Base-by-base conservation (phyloP, 139 green algal genomes). In the Choricystis sp. region DNA sequence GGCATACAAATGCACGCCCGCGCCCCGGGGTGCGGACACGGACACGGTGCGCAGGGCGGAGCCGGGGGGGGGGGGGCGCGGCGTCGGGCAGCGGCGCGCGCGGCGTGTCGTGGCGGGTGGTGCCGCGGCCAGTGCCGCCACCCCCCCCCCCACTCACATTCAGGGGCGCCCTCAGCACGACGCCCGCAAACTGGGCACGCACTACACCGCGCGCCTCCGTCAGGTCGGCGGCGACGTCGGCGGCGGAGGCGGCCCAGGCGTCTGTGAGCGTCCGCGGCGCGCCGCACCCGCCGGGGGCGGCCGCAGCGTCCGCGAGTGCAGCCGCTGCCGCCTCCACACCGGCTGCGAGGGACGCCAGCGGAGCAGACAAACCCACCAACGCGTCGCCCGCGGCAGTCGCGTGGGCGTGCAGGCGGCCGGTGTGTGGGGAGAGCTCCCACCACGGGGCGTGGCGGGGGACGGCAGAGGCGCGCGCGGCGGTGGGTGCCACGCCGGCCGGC, bases 381-480 rank as follows among this genome's bases (percentile, higher is more conserved):
- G n/a, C 31, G 26, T 23, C 66, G 48, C 87, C 85, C 61, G 92
- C 83, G 14, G 59, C 26, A 0, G 68, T 63, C 3, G 72, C 56
- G 68, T 95, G 86, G 27, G 89, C 78, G 73, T 95, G 87, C 49
- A 93, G 49, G 1, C 87, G 72, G 14, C 68, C 63, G 1, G 82
- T 92, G 84, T 91, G 76, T 2, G 23, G 22, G 31, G 69, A 81
- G 9, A 94, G 81, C 72, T 94, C 77, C 70, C 79, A 85, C 64
- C 69, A 83, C 3, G 78, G 40, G 40, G 40, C 19, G 2, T 24
- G 25, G 2, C 22, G 29, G 19, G 29, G 29, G 40, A 2, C 61
- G 14, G 40, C 29, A 16, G 31, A 5, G 40, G 40, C 40, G 40
- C 16, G 31, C n/a, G 23, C 61, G n/a, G 3, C 60, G 61, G 24